Conservation (phyloP, 805 yeast species). For the Dipodascus geniculatus region DNA sequence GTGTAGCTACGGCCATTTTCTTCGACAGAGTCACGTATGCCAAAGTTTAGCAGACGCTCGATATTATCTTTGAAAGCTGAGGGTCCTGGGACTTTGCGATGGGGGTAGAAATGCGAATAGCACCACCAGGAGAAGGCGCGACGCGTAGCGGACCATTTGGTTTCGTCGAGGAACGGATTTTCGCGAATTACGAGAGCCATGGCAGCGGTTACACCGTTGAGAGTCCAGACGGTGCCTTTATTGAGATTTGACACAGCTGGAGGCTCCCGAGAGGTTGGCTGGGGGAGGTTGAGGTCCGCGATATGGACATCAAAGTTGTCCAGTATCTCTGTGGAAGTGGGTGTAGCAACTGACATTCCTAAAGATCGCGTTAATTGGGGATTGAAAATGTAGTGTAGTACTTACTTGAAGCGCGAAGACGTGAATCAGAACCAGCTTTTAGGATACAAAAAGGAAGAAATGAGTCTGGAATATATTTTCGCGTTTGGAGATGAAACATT, state of each 20-base stretch:
- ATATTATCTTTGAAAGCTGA: not conserved
- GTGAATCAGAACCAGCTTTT: too few relatives aligned
- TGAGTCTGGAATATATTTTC: too few relatives aligned
- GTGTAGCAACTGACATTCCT: too few relatives aligned
- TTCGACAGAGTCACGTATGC: not conserved
- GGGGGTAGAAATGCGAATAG: not conserved
- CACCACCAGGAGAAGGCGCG: not conserved
- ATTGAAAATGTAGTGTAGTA: too few relatives aligned
- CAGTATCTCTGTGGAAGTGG: not conserved
- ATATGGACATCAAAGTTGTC: not conserved
- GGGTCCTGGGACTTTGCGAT: not conserved
- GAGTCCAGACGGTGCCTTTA: not conserved
- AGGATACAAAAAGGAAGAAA: too few relatives aligned
- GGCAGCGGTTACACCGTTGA: not conserved
- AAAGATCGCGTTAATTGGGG: too few relatives aligned
- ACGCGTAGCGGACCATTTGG: not conserved
- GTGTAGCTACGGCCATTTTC: not conserved
- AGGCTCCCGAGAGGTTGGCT: not conserved
- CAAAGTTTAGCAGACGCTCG: not conserved
- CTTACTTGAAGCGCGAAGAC: too few relatives aligned
- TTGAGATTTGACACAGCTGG: not conserved
- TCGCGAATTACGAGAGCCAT: not conserved
- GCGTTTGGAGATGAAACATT: too few relatives aligned
- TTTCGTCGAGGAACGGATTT: not conserved
- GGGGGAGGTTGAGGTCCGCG: not conserved